Conservation (phyloP, 2,329 filamentous ascomycete genomes). For the Cryphonectria carpinicola region DNA sequence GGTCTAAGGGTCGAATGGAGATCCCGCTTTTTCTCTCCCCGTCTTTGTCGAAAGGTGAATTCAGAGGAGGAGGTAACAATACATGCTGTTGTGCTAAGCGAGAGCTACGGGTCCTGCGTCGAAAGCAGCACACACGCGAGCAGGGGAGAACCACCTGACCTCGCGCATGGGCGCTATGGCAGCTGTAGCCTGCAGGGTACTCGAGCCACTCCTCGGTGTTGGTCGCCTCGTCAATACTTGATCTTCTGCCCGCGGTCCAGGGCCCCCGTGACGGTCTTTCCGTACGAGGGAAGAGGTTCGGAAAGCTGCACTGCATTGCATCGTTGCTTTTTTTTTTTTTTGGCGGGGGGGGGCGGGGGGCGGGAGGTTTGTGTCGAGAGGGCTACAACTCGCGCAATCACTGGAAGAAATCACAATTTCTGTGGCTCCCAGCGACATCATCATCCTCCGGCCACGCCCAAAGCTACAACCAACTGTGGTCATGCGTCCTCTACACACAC, state of each 20-base stretch:
- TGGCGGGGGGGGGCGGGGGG: too few relatives aligned
- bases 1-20: conserved; percentile 14
- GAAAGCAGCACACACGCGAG: conserved; percentile 6
- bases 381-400: background rate
- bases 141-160: conserved; percentile 22
- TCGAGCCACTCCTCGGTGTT: conserved; percentile 16
- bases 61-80: background rate
- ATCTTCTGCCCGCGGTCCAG: conserved; percentile 1
- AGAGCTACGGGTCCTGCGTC: conserved; percentile 18
- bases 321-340: background rate
- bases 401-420: conserved; percentile 4
- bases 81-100: background rate
- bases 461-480: background rate
- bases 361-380: too few relatives aligned
- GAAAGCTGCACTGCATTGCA: background rate
- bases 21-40: conserved; percentile 1
- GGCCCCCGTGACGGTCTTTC: background rate
- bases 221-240: conserved; percentile 10
- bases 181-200: conserved; percentile 14
- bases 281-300: background rate
- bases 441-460: background rate
- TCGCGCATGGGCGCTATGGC: conserved; percentile 20
- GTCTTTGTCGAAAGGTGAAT: conserved; percentile 12
- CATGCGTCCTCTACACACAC: background rate
- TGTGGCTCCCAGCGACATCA: background rate